Conservation (phyloP, 164 flowering plant genomes). For the Houttuynia cordata region DNA sequence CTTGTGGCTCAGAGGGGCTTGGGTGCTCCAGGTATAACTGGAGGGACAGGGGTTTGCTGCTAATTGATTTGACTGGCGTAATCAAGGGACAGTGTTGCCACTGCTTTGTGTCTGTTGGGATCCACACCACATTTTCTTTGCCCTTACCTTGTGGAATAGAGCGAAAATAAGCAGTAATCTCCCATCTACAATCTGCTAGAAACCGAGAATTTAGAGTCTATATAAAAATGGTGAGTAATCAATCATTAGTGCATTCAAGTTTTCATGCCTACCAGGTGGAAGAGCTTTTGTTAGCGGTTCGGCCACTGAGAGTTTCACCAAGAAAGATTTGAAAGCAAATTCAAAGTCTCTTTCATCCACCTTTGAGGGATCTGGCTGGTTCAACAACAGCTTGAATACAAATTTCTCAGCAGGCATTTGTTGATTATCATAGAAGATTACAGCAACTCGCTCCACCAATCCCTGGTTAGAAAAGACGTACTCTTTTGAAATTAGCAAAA, state of each 20-base stretch:
- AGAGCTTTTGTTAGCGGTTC: constrained; percentile 51
- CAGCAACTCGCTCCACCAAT: constrained; percentile 68
- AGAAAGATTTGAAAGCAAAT: constrained; percentile 66
- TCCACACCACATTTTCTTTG: constrained; percentile 62
- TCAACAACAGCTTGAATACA: constrained; percentile 55
- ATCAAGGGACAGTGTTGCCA: constrained; percentile 81
- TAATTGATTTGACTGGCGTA: constrained; percentile 83
- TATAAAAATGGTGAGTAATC: background rate
- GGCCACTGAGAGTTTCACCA: constrained; percentile 66
- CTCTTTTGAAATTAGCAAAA: no score
- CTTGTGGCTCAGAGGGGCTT: constrained; percentile 4
- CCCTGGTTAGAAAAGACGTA: constrained; percentile 29
- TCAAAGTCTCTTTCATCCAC: constrained; percentile 50
- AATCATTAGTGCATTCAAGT: background rate
- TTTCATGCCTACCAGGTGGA: constrained; percentile 41
- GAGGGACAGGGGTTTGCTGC: constrained; percentile 49
- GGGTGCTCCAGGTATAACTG: constrained; percentile 85
- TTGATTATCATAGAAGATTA: constrained; percentile 43
- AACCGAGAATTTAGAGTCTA: background rate
- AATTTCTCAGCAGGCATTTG: constrained; percentile 65
- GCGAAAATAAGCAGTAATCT: constrained; percentile 63
- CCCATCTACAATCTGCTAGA: constrained; percentile 78
- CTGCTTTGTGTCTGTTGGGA: constrained; percentile 70
- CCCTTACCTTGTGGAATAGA: constrained; percentile 41
- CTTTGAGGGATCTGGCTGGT: constrained; percentile 28